phyloP scores from a whole-genome alignment of 1,139 yeast genomes.

The Pneumocystis murina region DNA sequence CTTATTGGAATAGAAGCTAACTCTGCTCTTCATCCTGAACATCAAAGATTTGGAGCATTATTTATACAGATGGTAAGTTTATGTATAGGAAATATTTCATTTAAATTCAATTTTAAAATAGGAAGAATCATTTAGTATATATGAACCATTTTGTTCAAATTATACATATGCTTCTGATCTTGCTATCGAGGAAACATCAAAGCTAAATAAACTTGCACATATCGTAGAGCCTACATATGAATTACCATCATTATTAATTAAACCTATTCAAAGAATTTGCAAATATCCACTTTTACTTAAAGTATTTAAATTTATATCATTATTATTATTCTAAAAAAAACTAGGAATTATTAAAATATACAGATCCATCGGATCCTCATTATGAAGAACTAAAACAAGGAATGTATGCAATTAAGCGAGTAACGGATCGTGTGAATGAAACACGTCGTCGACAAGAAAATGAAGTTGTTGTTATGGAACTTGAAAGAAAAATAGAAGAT shows the following conservation, averaged over 20 bases:
- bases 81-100: neutral
- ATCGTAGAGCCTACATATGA: constrained; percentile 72
- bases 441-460: constrained; percentile 89
- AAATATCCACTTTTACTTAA: constrained; percentile 75
- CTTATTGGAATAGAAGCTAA: constrained; percentile 81
- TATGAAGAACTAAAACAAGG: constrained; percentile 61
- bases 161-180: constrained; percentile 78
- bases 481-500: constrained; percentile 60
- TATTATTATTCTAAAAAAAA: constrained; percentile 3
- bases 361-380: constrained; percentile 40
- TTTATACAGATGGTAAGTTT: constrained; percentile 50
- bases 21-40: constrained; percentile 54
- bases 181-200: constrained; percentile 48
- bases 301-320: constrained; percentile 6
- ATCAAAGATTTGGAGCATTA: constrained; percentile 77
- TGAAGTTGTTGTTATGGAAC: constrained; percentile 50
- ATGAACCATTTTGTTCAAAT: constrained; percentile 75
- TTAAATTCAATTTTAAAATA: neutral
- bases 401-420: constrained; percentile 47
- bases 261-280: constrained; percentile 90
- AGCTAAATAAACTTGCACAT: constrained; percentile 38
- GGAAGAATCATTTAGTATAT: constrained; percentile 54
- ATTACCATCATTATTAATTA: constrained; percentile 72
- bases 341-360: constrained; percentile 48
- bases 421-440: constrained; percentile 83